Evolutionary conservation across 805 yeast genomes (phyloP), one percentile per base, ranked within the genome.

Genomic region (Cyberlindnera suaveolens): DNA sequence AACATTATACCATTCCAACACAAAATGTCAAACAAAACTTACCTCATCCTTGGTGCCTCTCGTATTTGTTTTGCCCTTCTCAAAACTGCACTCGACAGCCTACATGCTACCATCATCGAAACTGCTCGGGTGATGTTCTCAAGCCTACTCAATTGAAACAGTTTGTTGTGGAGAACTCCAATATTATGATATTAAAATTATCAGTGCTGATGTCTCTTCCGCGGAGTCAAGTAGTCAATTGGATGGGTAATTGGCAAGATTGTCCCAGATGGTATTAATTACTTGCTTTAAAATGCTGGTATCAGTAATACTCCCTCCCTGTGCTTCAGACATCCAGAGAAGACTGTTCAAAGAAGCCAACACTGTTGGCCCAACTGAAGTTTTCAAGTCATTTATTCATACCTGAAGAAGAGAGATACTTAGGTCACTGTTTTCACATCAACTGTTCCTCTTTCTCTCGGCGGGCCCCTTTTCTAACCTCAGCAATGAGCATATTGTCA

Each of bases 401-500:
- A 49, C 20, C 43, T 60, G 17, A n/a, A 37, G n/a, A 42, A 44
- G 33, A 29, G 48, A 10, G 32, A 34, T 1, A 49, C 57, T 7
- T 57, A 53, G 42, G 47, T 60, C 38, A 35, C 65, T n/a, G 41
- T 60, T 13, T 61, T 60, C 39, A 40, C 62, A 8, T 54, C 69
- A 15, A 47, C 58, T n/a, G 17, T 31, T 10, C 62, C 56, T 3
- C 67, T 58, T 2, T 54, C 61, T n/a, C 46, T 58, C n/a, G 43
- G 46, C 17, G 19, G 29, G 2, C 34, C 31, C 2, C 52, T 40
- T 30, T 46, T 11, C 45, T 51, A 7, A 34, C 40, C 18, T 48
- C 57, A 16, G 61, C n/a, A n/a, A n/a, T n/a, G n/a, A n/a, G n/a
- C 63, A 27, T 67, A 67, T 45, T 69, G 68, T 3, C 54, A 53